These are phyloP conservation scores for Aulographum hederae DNA, from an alignment of 2,329 filamentous ascomycete genomes.

Conservation along the genomic window DNA sequence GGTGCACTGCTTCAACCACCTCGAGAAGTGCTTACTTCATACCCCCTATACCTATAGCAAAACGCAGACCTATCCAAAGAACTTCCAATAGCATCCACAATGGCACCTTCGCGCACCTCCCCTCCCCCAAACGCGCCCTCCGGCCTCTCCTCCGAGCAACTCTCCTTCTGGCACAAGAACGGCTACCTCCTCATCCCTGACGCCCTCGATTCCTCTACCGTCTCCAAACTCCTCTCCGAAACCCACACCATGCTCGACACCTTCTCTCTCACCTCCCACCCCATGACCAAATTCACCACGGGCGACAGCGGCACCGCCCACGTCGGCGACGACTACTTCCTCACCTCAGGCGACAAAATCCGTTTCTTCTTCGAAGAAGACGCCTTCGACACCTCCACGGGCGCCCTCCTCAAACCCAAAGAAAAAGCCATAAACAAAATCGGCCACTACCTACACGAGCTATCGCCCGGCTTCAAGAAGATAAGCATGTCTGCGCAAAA, in stretches of 20 bases:
- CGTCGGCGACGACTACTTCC: constrained; percentile 89
- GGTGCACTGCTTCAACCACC: too few relatives aligned
- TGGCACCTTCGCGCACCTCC: background rate
- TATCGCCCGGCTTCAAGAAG: constrained; percentile 28
- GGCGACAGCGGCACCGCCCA: constrained; percentile 53
- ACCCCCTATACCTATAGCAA: too few relatives aligned
- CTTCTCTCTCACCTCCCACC: constrained; percentile 68
- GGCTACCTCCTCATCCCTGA: constrained; percentile 79
- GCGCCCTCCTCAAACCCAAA: constrained; percentile 59
- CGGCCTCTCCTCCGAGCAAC: constrained; percentile 54
- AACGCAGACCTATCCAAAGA: too few relatives aligned
- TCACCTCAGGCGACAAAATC: constrained; percentile 74
- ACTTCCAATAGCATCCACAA: too few relatives aligned
- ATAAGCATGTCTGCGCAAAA: constrained; percentile 35
- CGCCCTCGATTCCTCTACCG: constrained; percentile 49
- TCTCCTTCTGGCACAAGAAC: constrained; percentile 56
- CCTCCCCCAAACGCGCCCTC: constrained; percentile 2
- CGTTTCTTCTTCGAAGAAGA: constrained; percentile 97
- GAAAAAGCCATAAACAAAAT: constrained; percentile 62
- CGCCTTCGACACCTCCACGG: constrained; percentile 52
- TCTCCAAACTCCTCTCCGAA: constrained; percentile 52
- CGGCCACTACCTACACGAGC: constrained; percentile 29
- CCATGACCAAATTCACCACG: constrained; percentile 86
- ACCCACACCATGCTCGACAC: constrained; percentile 55
- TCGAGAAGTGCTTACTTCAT: too few relatives aligned